Base-by-base conservation (phyloP, 352 stramenopile genomes). In the Pythium guiyangense region DNA sequence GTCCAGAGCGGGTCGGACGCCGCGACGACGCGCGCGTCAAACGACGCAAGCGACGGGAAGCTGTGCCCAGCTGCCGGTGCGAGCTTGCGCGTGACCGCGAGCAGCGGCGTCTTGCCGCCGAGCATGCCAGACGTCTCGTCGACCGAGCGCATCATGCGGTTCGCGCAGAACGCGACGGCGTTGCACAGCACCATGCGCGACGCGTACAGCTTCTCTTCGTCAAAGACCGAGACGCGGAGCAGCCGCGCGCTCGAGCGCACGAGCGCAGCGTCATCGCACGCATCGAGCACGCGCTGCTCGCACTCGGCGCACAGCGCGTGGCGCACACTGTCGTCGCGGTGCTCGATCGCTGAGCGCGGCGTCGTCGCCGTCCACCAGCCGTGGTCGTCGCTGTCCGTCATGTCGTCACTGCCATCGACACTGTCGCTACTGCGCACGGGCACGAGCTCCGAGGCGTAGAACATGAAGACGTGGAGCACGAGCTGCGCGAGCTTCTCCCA, bases 181-280 rank as follows among this genome's bases (percentile, higher is more conserved):
- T 92, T 91, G 64, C 80, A 92, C 52, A 92, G 27, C 11, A 92
- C 84, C 80, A 94, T 87, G 31, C 82, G 74, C 37, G 80, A 86
- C 31, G 80, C 77, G 56, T 92, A 88, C 54, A 92, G 59, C 63
- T 92, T 91, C 44, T 88, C 77, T 52, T 94, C 79, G 15, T 84
- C 79, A 57, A 92, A 83, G 14, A 88, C 61, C 11, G 81, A 84
- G 34, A 90, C 60, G 20, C 74, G 73, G 45, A 92, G 59, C 35
- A 92, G 37, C 2, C 62, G 66, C 18, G 70, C 56, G 9, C 61
- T 46, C 64, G 63, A 18, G 69, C 52, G 31, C 61, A 37, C n/a
- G 3, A 9, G 46, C 25, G 51, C 27, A 29, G 27, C 49, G 9
- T 42, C 49, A n/a, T 77, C 73, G 12, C 63, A 73, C 18, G 65